phyloP scores from a whole-genome alignment of 352 stramenopile genomes.

The Phytophthora aleatoria region DNA sequence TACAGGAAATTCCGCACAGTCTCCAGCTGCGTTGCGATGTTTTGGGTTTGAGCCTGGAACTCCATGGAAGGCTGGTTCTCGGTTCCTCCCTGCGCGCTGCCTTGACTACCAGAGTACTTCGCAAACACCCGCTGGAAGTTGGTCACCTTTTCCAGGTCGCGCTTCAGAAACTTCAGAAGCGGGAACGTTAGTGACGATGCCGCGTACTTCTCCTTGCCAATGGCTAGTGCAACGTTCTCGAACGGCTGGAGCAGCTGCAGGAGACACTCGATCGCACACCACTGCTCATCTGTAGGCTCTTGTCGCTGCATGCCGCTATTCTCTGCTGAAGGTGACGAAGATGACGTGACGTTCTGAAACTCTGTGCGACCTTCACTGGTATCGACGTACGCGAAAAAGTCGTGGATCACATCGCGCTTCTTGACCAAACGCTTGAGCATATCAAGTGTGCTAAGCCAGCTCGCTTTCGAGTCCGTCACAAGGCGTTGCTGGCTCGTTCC shows the following conservation, averaged over 20 bases:
- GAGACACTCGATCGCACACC: conserved; percentile 48
- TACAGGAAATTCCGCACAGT: conserved; percentile 41
- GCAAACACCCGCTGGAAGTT: conserved; percentile 52
- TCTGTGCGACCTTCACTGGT: conserved; percentile 43
- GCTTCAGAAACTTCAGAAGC: conserved; percentile 51
- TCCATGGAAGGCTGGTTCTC: conserved; percentile 12
- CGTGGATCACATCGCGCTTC: conserved; percentile 44
- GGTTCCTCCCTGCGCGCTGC: neutral
- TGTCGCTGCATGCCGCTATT: conserved; percentile 21
- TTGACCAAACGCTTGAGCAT: conserved; percentile 54
- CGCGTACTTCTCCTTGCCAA: conserved; percentile 52
- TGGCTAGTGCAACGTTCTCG: conserved; percentile 47
- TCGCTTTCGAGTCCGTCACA: conserved; percentile 47
- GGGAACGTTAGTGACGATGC: conserved; percentile 44
- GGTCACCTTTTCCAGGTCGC: conserved; percentile 49
- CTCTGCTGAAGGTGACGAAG: conserved; percentile 7
- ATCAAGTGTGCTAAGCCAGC: conserved; percentile 52
- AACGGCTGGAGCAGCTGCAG: conserved; percentile 51
- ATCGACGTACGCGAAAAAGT: conserved; percentile 53
- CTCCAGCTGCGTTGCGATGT: conserved; percentile 41
- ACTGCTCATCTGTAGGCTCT: conserved; percentile 40
- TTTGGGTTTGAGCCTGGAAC: conserved; percentile 25
- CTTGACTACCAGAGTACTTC: conserved; percentile 19
- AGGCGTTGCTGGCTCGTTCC: conserved; percentile 42
- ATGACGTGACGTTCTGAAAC: conserved; percentile 36